A percentile compares a stretch with the other conserved stretches of the same genome.
Conservation (phyloP, 805 yeast species). For the Ogataea siamensis region DNA sequence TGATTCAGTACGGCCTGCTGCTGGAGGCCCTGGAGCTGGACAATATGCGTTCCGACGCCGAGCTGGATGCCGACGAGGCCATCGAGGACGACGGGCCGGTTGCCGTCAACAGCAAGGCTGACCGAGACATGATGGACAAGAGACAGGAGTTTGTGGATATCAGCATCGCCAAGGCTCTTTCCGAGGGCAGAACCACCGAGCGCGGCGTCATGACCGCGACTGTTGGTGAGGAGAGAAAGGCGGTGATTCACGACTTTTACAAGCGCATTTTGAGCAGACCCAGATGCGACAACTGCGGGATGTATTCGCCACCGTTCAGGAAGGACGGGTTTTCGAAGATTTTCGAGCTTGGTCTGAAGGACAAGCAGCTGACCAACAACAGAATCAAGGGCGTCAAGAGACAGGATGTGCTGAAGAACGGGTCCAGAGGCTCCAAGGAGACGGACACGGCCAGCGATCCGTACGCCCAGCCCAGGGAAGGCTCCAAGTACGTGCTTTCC, state of each 20-base stretch:
- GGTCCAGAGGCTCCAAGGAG: slow-evolving; percentile 25
- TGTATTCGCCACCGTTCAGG: slow-evolving; percentile 91
- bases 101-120: slow-evolving; percentile 27
- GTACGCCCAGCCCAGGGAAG: slow-evolving; percentile 54
- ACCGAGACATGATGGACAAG: slow-evolving; percentile 46
- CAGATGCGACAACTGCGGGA: slow-evolving; percentile 93
- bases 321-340: slow-evolving; percentile 93
- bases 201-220: slow-evolving; percentile 79
- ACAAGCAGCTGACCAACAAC: slow-evolving; percentile 78
- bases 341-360: slow-evolving; percentile 82
- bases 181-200: slow-evolving; percentile 68
- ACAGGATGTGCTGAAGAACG: slow-evolving; percentile 59
- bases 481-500: slow-evolving; percentile 82
- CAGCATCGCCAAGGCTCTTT: slow-evolving; percentile 70
- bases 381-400: slow-evolving; percentile 76
- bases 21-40: slow-evolving; percentile 77
- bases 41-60: slow-evolving; percentile 46
- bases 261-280: slow-evolving; percentile 69
- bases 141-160: slow-evolving; percentile 70
- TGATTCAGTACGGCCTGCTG: slow-evolving; percentile 85
- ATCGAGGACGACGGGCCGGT: slow-evolving; percentile 42
- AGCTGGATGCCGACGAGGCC: slow-evolving; percentile 42
- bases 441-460: slow-evolving; percentile 35
- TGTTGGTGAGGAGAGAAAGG: slow-evolving; percentile 83
- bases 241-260: slow-evolving; percentile 68